Base-by-base conservation (phyloP, 169 alveolate genomes). In the Eimeria necatrix region DNA sequence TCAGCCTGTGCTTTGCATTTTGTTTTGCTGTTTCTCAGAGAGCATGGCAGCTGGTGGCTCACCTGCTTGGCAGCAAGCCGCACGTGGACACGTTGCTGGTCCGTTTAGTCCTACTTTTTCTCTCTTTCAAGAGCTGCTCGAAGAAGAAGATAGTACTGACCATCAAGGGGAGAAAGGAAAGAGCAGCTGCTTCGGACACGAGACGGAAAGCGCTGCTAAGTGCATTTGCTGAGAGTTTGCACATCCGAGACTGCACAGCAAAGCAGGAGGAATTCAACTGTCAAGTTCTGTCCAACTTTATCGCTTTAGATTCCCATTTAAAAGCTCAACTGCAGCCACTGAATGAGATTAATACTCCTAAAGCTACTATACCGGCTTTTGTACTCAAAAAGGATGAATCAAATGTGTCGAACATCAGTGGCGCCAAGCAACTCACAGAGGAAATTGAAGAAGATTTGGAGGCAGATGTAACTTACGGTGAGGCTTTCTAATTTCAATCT, bases 391-490 rank as follows among this genome's bases (percentile, higher is more conserved):
- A 20, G 5, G n/a, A 32, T 52, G 41, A 26, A 26, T 71, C 18
- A 61, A 7, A 61, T 26, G 5, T 61, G 0, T 48, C 83, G 18
- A 24, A 7, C 7, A 0, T n/a, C 41, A 14, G 18, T 0, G 83
- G 24, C 2, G 7, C 24, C 1, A 10, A 71, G 24, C 51, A 20
- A 8, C 51, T 71, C 8, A 22, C 12, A 5, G 53, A 26, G 41
- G 83, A 71, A 71, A 71, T 71, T 2, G 52, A 71, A 71, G 83
- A 71, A 71, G 83, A 71, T 14, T 10, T 14, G 24, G 51, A 71
- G 7, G 83, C 83, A 22, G 83, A 71, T 14, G 52, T 71, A 22
- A 32, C 83, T 2, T 71, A n/a, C 18, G 83, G 83, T 71, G 24
- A 32, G 83, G 68, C 68, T 18, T 18, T 32, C 41, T 32, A 32